A percentile compares a stretch with the other conserved stretches of the same genome.
phyloP scores from a whole-genome alignment of 1,284 basidiomycete species.

The Papiliotrema flavescens region DNA sequence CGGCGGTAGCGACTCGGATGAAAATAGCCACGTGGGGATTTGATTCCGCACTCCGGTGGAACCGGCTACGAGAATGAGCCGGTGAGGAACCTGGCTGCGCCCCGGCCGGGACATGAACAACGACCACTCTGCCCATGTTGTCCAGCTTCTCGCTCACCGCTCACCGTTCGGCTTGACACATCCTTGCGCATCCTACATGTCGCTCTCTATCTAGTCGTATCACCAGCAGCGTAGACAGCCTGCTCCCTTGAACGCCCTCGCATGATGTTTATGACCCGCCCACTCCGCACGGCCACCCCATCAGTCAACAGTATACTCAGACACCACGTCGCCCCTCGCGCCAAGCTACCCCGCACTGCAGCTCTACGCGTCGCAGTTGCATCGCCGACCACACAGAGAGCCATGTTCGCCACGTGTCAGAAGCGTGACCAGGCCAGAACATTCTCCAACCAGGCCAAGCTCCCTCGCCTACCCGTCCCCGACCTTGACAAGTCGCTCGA shows the following conservation, averaged over 20 bases:
- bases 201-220: too few relatives aligned
- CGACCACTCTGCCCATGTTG: too few relatives aligned
- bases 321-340: background rate
- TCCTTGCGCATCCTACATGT: too few relatives aligned
- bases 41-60: background rate
- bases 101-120: too few relatives aligned
- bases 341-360: background rate
- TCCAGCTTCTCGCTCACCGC: too few relatives aligned
- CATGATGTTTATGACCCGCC: slow-evolving; percentile 2
- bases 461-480: slow-evolving; percentile 80
- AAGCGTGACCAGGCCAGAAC: slow-evolving; percentile 44
- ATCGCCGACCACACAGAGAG: slow-evolving; percentile 10
- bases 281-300: background rate
- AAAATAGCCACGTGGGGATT: background rate
- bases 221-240: too few relatives aligned
- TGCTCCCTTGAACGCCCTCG: background rate
- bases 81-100: background rate
- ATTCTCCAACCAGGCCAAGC: slow-evolving; percentile 46
- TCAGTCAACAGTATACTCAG: background rate
- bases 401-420: slow-evolving; percentile 33
- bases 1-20: background rate
- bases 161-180: too few relatives aligned
- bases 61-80: background rate
- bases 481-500: slow-evolving; percentile 71
- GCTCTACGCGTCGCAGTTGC: background rate